These are phyloP conservation scores for Penicillium simplicissimum DNA, from an alignment of 495 filamentous ascomycete genomes.

Conservation along the genomic window DNA sequence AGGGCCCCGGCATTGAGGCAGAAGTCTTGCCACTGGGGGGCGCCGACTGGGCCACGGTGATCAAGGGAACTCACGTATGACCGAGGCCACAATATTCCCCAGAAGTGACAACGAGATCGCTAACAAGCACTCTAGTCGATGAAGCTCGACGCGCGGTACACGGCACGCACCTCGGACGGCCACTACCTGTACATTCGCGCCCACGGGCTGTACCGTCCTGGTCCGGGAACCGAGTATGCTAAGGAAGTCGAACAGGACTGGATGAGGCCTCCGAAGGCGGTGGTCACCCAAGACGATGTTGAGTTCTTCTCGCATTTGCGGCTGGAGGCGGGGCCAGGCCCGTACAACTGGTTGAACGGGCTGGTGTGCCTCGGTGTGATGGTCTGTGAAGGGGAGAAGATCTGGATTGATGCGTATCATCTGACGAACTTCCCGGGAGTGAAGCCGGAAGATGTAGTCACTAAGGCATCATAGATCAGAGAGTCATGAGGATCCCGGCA, in stretches of 20 bases:
- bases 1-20: slow-evolving; percentile 29
- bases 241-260: slow-evolving; percentile 26
- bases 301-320: slow-evolving; percentile 38
- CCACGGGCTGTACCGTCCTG: slow-evolving; percentile 36
- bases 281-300: slow-evolving; percentile 31
- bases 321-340: slow-evolving; percentile 29
- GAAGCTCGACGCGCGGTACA: slow-evolving; percentile 37
- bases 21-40: slow-evolving; percentile 30
- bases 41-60: slow-evolving; percentile 35
- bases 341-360: slow-evolving; percentile 40
- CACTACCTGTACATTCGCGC: slow-evolving; percentile 35
- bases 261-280: slow-evolving; percentile 18
- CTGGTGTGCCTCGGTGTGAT: slow-evolving; percentile 37
- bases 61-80: slow-evolving; percentile 36
- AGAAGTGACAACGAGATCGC: background rate
- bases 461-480: slow-evolving; percentile 9
- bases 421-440: slow-evolving; percentile 35
- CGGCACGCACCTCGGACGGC: slow-evolving; percentile 28
- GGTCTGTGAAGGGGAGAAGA: slow-evolving; percentile 32
- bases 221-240: slow-evolving; percentile 33
- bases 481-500: background rate
- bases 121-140: slow-evolving; percentile 27
- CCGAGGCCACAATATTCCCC: background rate
- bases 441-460: slow-evolving; percentile 33
- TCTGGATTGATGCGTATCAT: slow-evolving; percentile 39